These are phyloP conservation scores for Dioszegia aurantiaca DNA, from an alignment of 768 basidiomycete genomes.

Conservation along the genomic window DNA sequence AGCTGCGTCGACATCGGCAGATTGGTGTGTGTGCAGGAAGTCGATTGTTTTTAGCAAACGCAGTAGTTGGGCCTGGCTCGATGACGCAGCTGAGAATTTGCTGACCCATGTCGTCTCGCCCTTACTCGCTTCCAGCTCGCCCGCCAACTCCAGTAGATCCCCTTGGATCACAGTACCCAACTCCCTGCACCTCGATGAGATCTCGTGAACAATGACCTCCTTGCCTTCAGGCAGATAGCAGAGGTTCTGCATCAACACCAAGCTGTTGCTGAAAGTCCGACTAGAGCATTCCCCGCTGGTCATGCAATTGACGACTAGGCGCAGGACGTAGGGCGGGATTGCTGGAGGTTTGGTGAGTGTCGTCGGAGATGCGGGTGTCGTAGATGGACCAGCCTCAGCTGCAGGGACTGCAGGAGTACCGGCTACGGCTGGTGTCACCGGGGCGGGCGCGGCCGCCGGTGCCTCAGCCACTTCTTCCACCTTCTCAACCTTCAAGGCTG, in stretches of 20 bases:
- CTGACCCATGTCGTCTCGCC: constrained; percentile 62
- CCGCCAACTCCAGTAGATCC: constrained; percentile 74
- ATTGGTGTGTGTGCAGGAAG: constrained; percentile 65
- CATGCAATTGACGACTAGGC: constrained; percentile 91
- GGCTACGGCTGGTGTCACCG: background rate
- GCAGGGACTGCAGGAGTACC: constrained; percentile 3
- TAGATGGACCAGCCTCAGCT: background rate
- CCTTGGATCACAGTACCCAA: constrained; percentile 71
- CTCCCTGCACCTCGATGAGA: constrained; percentile 79
- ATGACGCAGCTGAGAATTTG: constrained; percentile 90
- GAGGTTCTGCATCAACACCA: constrained; percentile 86
- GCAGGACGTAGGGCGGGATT: constrained; percentile 77
- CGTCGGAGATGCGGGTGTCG: constrained; percentile 1
- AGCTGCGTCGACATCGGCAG: constrained; percentile 32
- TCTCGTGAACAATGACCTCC: constrained; percentile 82
- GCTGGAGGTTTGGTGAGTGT: constrained; percentile 63
- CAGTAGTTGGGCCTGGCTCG: constrained; percentile 91
- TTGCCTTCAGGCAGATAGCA: constrained; percentile 83
- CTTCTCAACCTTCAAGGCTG: constrained; percentile 8
- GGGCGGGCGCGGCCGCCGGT: background rate
- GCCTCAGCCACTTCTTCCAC: background rate
- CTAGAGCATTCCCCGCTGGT: constrained; percentile 97
- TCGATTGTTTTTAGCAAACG: constrained; percentile 95
- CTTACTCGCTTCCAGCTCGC: constrained; percentile 63
- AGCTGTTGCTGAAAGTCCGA: constrained; percentile 89